Percentiles rank a stretch among this genome's conserved stretches.
Conservation (phyloP, 495 filamentous ascomycete species). For the Oleoguttula mirabilis region DNA sequence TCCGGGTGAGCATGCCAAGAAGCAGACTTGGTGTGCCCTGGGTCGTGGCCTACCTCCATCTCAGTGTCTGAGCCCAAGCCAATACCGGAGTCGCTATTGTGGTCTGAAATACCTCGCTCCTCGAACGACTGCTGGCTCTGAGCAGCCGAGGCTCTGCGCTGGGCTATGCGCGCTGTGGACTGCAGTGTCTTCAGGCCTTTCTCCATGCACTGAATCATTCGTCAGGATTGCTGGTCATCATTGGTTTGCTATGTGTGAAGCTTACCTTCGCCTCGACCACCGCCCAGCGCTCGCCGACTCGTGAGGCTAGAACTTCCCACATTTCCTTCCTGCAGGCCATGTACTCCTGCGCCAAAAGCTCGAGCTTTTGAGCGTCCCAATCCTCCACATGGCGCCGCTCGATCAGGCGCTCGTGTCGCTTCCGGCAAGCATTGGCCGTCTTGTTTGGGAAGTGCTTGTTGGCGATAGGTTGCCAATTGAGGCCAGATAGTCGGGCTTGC, state of each 20-base stretch:
- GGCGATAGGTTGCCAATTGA: constrained; percentile 64
- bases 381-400: constrained; percentile 49
- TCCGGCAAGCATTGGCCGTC: constrained; percentile 67
- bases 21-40: constrained; percentile 8
- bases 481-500: constrained; percentile 46
- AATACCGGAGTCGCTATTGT: constrained; percentile 20
- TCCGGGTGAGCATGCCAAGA: constrained; percentile 9
- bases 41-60: constrained; percentile 13
- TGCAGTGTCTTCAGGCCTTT: constrained; percentile 40
- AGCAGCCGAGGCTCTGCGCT: constrained; percentile 10
- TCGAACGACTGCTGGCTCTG: constrained; percentile 6
- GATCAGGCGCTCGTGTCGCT: constrained; percentile 63
- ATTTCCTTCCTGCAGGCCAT: constrained; percentile 57
- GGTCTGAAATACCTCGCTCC: constrained; percentile 16
- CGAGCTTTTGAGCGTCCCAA: constrained; percentile 56
- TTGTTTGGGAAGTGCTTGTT: constrained; percentile 56
- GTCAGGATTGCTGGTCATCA: not conserved
- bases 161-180: constrained; percentile 30
- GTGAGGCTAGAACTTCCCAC: constrained; percentile 51
- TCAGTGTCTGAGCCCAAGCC: constrained; percentile 17
- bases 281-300: constrained; percentile 57
- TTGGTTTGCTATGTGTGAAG: constrained; percentile 1
- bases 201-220: constrained; percentile 37
- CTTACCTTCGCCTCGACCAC: constrained; percentile 59
- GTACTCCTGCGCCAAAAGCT: constrained; percentile 54